Evolutionary conservation across 768 basidiomycete species (phyloP).

Genomic region (Psilocybe cyanescens): DNA sequence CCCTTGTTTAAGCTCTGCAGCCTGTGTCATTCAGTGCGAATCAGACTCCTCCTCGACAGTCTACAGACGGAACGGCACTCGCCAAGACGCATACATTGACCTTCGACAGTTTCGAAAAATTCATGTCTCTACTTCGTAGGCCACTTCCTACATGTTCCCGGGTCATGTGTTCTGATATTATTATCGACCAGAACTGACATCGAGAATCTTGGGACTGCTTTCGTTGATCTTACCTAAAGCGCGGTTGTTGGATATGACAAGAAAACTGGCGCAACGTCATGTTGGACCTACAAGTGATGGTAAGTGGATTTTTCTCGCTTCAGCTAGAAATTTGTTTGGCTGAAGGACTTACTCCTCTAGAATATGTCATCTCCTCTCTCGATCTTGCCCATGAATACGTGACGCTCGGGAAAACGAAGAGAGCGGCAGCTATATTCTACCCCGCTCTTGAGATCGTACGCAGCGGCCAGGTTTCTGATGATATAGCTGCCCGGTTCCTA

Average conservation of each 20-base stretch:
- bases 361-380: conserved; percentile 64
- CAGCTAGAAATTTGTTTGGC: background rate
- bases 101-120: conserved; percentile 44
- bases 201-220: conserved; percentile 70
- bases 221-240: conserved; percentile 69
- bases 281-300: conserved; percentile 48
- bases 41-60: conserved; percentile 29
- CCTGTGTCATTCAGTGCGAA: conserved; percentile 30
- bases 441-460: conserved; percentile 53
- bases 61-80: conserved; percentile 19
- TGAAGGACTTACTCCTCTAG: conserved; percentile 34
- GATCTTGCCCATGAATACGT: conserved; percentile 82
- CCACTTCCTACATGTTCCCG: conserved; percentile 1
- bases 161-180: background rate
- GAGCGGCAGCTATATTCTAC: conserved; percentile 69
- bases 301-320: conserved; percentile 26
- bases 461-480: conserved; percentile 49
- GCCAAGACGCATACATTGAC: conserved; percentile 17
- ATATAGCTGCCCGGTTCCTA: conserved; percentile 56
- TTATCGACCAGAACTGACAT: conserved; percentile 48
- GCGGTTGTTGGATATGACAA: conserved; percentile 64
- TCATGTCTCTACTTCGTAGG: conserved; percentile 61
- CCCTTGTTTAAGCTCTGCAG: conserved; percentile 27
- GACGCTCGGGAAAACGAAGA: conserved; percentile 72
- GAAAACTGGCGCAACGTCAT: conserved; percentile 60